Evolutionary conservation across 1,139 yeast genomes (phyloP), one percentile per base, ranked within the genome.

Genomic region (Blastobotrys arbuscula): DNA sequence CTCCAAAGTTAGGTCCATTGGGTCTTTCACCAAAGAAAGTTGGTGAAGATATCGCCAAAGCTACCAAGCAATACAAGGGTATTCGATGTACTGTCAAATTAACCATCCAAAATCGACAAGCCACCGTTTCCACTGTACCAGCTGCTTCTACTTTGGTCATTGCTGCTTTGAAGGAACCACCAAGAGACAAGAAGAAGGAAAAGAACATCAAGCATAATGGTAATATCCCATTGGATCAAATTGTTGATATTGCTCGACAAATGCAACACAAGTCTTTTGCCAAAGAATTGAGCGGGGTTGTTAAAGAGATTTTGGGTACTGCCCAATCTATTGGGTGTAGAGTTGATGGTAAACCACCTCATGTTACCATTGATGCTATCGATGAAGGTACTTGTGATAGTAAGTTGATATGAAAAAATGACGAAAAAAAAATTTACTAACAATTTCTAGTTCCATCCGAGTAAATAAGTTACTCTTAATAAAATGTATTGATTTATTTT

Each of bases 1-100:
- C 98, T 68, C 98, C 98, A 74, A 92, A 92, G 89, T 92, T 92
- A 73, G 99, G 99, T 86, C 99, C 99, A 68, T 88, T 92, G 73
- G 99, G 99, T 89, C 83, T 92, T 70, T 90, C 97, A 59, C 97
- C 98, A 82, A 92, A 92, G 95, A 92, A 92, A 86, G 97, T 94
- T 72, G 99, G 99, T 88, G 99, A 92, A 79, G 98, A 92, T 75
- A 92, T 92, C 70, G 98, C 98, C 77, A 94, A 94, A 85, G 98
- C 98, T 74, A 92, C 52, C 79, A 86, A 88, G 81, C 82, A 84
- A 73, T 92, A 82, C 94, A 90, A 90, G 79, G 99, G 99, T 82
- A 90, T 92, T 70, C 88, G 92, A 77, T 98, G 92, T 72, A 92
- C 98, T 67, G 97, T 94, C 62, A 95, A 88, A 79, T 84, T 94